Evolutionary conservation across 2,329 filamentous ascomycete genomes (phyloP).

Genomic region (Colletotrichum lentis): DNA sequence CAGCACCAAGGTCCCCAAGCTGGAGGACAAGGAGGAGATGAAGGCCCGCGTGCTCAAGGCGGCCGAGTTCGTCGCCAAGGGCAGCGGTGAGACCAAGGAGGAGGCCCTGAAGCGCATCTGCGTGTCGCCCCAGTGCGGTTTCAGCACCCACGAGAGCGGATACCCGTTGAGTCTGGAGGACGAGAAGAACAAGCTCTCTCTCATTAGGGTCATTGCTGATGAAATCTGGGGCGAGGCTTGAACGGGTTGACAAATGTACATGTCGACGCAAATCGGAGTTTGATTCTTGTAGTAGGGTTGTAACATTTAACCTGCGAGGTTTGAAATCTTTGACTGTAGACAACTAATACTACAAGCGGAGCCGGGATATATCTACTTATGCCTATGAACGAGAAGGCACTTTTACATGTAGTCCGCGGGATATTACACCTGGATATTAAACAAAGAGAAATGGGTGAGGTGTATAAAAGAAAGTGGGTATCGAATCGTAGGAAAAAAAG

Average conservation of each 20-base stretch:
- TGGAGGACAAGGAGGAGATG: constrained; percentile 71
- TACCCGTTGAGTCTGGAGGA: constrained; percentile 74
- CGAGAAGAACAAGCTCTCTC: constrained; percentile 75
- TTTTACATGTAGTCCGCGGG: not conserved
- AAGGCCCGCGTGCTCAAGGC: constrained; percentile 67
- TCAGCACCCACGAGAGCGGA: constrained; percentile 77
- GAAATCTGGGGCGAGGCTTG: constrained; percentile 67
- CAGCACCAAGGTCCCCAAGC: constrained; percentile 67
- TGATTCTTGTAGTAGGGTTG: not conserved
- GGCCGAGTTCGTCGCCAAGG: constrained; percentile 74
- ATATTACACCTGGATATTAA: not conserved
- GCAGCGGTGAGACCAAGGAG: constrained; percentile 68
- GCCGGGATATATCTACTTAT: not conserved
- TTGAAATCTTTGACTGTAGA: not conserved
- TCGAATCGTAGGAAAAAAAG: no score
- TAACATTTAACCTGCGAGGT: constrained; percentile 6
- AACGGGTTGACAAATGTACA: no score
- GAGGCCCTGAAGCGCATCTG: constrained; percentile 74
- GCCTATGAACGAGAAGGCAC: no score
- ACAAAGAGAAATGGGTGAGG: no score
- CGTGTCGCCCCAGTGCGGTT: constrained; percentile 77
- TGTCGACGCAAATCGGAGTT: no score
- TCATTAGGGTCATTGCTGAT: constrained; percentile 76
- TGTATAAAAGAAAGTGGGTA: not conserved
- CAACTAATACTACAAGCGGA: constrained; percentile 3